Base-by-base conservation (phyloP, 202 grass and related monocot species). In the Zizania palustris region DNA sequence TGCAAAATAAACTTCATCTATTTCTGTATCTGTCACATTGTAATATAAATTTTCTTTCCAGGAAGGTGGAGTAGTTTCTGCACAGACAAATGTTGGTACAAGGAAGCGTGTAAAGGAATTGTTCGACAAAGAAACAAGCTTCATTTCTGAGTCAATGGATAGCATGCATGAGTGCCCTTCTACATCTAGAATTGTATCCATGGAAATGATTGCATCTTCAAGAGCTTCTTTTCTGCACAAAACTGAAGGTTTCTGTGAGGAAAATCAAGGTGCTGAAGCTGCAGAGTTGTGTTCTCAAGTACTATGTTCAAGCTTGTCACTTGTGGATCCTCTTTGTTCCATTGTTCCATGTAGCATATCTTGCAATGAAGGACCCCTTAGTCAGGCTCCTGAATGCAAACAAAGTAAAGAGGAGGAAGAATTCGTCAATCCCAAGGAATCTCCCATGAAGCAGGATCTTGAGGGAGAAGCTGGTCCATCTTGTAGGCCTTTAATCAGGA, bases 341-440 rank as follows among this genome's bases (percentile, higher is more conserved):
- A 44, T 88, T 83, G 88, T 97, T 60, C 94, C 94, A 19, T 97
- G 91, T 58, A 97, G 94, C 65, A 77, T 97, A 78, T 86, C 86
- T 75, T 86, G 49, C 42, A 81, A 87, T 75, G 78, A 90, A 79
- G 53, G 18, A 15, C 44, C 64, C 73, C 63, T 22, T 82, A 69
- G 57, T 82, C 56, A 71, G 54, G 20, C 41, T 69, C 73, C 69
- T 82, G 84, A 86, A n/a, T 37, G 20, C 3, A 63, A 65, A 55
- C 57, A 73, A 44, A 79, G 16, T 62, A 82, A 72, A 79, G 73
- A 42, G 58, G 63, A 79, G 21, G 63, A 67, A 69, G 60, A 67
- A 63, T 61, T 49, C 14, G 51, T 76, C 15, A 65, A n/a, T 67
- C 16, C 56, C 22, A 60, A 61, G 12, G 63, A 69, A 72, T 67